Evolutionary conservation across 768 basidiomycete genomes (phyloP), one percentile per base, ranked within the genome.

Genomic region (Hygrophoropsis aurantiaca): DNA sequence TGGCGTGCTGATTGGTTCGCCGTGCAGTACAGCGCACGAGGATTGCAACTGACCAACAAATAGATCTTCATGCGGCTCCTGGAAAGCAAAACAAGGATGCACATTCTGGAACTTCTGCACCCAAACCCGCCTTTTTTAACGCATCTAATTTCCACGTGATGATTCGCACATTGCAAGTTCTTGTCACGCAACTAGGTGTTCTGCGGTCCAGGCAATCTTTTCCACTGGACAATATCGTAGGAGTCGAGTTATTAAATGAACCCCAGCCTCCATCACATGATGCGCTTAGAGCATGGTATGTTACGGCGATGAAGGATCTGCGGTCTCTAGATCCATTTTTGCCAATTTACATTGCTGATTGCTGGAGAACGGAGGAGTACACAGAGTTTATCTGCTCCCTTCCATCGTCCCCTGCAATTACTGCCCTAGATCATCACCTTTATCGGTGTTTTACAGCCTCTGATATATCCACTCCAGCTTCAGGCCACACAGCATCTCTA

Each of bases 371-470:
- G 1, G 77, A 82, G 21, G 68, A 77, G 44, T 91, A 88, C 54
- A 73, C 82, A 13, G 67, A 73, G 8, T 87, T 77, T 56, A 68
- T 82, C 56, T 64, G 64, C 19, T 58, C 68, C 5, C 65, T 68
- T 52, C 38, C 62, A 38, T 9, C 55, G 47, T 23, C 58, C 20
- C 45, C 69, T 47, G 58, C 56, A 13, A 78, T 80, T 23, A 69
- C 82, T 16, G 80, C 85, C 11, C 69, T 91, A 33, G 90, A 93
- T 61, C 87, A 90, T 54, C 90, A 92, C 58, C 74, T 92, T 18
- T 93, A 92, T 58, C 79, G 90, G 20, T 90, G 87, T 63, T 90
- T 90, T 62, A 87, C 86, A 0, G 50, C 61, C 0, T 67, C 67
- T 1, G 90, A 93, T 61, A 77, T 65, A 15, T 49, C 61, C 1